Evolutionary conservation across 768 basidiomycete genomes (phyloP), one percentile per base, ranked within the genome.

Genomic region (Lanmaoa pseudosensibilis): DNA sequence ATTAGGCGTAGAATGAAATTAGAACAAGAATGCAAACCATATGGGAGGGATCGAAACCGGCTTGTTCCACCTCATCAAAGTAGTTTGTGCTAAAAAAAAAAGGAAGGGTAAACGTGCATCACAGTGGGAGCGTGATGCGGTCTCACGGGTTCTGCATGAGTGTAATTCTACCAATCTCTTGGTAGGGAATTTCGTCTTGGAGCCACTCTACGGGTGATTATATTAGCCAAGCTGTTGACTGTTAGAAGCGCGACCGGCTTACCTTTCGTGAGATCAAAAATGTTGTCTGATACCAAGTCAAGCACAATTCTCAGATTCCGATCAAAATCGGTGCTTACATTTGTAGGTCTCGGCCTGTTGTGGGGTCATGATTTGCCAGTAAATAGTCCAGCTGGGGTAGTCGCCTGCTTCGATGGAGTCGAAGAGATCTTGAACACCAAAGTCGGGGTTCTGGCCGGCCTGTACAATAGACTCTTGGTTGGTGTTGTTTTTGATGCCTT

Each of bases 1-100:
- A 18, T 43, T 32, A 39, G 23, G 18, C 2, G 32, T 10, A 21
- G 36, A 41, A 23, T 11, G 16, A 27, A 48, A 36, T 6, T 3
- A 27, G 1, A 44, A 5, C 3, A 44, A 18, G 27, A 43, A 25
- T 11, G 19, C 62, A 61, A 43, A 83, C 75, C 67, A 81, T 68
- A 60, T 82, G 80, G 2, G 79, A 74, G 5, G 83, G 83, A 11
- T 79, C 73, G 67, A 80, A 82, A 34, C 78, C 80, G 33, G 68
- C 66, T 58, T 79, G 78, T 48, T 78, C 76, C 15, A 78, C 67
- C 62, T 77, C 76, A 0, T 69, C 61, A 40, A 74, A 75, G 56
- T 70, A 67, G 59, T 70, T 74, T 45, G 49, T 34, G 32, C 63
- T 64, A 40, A 38, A 33, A 2, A 40, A 38, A 33, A 2, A 27